Percentiles rank a stretch among this genome's conserved stretches.
These are phyloP conservation scores for Lachnellula occidentalis DNA, from an alignment of 2,329 filamentous ascomycete genomes.

Conservation along the genomic window DNA sequence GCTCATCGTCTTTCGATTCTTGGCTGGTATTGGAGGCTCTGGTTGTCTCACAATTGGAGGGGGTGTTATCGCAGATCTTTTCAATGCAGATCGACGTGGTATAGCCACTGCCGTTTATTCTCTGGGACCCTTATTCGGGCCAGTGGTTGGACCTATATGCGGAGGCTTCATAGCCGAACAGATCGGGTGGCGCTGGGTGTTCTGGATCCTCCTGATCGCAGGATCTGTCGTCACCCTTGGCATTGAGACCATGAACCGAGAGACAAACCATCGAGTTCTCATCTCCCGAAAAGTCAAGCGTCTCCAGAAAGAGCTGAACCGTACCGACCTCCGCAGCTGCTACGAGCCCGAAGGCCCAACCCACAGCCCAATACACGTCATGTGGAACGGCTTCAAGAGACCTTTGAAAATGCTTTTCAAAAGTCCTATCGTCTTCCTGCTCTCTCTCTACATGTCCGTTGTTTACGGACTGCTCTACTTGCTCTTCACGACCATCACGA, in stretches of 20 bases:
- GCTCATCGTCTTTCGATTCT: conserved; percentile 42
- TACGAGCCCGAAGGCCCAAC: conserved; percentile 33
- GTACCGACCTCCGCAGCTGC: conserved; percentile 39
- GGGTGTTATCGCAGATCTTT: conserved; percentile 39
- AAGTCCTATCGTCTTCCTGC: conserved; percentile 36
- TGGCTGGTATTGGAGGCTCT: conserved; percentile 42
- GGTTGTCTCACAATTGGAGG: conserved; percentile 40
- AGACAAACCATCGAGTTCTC: conserved; percentile 47
- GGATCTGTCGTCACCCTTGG: conserved; percentile 29
- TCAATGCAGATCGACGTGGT: conserved; percentile 28
- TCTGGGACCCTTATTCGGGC: conserved; percentile 26
- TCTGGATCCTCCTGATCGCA: conserved; percentile 45
- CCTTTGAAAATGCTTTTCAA: conserved; percentile 41
- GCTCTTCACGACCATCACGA: conserved; percentile 46
- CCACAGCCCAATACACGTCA: conserved; percentile 24
- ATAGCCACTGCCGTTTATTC: conserved; percentile 28
- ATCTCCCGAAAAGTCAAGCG: conserved; percentile 43
- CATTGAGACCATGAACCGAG: conserved; percentile 39
- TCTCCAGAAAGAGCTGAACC: conserved; percentile 40
- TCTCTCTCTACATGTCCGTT: conserved; percentile 46
- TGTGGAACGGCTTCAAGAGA: conserved; percentile 41
- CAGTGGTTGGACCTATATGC: conserved; percentile 28
- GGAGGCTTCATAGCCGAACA: conserved; percentile 37
- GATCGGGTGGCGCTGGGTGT: conserved; percentile 42
- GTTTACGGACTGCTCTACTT: conserved; percentile 50